These are phyloP conservation scores for Euphorbia pulcherrima DNA, from an alignment of 345 rosid species.

Conservation along the genomic window DNA sequence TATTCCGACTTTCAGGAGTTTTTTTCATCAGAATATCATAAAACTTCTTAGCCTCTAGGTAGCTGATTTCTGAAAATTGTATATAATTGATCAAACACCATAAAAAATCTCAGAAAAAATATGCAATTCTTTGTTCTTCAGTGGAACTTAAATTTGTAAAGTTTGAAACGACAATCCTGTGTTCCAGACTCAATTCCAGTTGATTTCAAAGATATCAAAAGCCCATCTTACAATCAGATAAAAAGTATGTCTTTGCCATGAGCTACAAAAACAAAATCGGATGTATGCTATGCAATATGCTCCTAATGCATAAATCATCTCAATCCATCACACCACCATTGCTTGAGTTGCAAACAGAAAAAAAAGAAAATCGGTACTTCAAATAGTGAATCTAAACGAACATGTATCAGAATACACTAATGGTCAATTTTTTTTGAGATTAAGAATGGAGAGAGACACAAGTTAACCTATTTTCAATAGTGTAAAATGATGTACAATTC, in stretches of 20 bases:
- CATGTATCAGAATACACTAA: background rate
- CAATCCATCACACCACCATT: background rate
- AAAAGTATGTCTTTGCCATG: background rate
- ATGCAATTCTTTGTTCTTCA: background rate
- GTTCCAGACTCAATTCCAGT: background rate
- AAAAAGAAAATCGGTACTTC: background rate
- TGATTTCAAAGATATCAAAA: background rate
- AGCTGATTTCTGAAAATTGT: constrained; percentile 58
- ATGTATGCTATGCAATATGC: background rate
- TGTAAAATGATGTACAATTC: background rate
- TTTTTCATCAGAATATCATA: constrained; percentile 68
- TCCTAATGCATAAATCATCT: background rate
- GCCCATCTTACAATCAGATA: background rate
- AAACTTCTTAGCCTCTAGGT: constrained; percentile 73
- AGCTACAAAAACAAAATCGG: background rate
- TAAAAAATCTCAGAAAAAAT: background rate
- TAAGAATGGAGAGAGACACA: background rate
- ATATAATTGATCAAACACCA: constrained; percentile 20
- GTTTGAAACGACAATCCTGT: background rate
- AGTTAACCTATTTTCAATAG: background rate
- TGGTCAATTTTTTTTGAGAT: background rate
- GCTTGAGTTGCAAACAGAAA: background rate
- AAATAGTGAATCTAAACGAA: background rate
- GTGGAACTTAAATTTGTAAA: background rate
- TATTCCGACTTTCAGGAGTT: constrained; percentile 77